These are phyloP conservation scores for Penicillium maclennaniae DNA, from an alignment of 495 filamentous ascomycete genomes.

Conservation along the genomic window DNA sequence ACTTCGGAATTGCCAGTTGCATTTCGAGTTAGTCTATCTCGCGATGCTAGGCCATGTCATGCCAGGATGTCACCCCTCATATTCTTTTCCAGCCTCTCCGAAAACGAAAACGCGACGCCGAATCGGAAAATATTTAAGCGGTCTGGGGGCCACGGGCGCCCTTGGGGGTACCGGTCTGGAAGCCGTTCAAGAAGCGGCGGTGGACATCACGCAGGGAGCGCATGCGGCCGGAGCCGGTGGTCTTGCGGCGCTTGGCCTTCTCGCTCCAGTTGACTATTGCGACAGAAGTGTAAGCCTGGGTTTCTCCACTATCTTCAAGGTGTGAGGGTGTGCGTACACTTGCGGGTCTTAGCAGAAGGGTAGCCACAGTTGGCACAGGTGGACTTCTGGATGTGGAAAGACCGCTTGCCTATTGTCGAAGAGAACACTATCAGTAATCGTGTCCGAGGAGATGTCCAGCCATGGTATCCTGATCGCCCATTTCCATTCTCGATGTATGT, in stretches of 20 bases:
- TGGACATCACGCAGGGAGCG: constrained; percentile 84
- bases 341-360: constrained; percentile 91
- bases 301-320: constrained; percentile 10
- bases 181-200: constrained; percentile 91
- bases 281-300: constrained; percentile 29
- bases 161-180: constrained; percentile 87
- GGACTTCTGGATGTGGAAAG: constrained; percentile 99
- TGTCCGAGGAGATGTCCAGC: constrained; percentile 6
- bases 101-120: constrained; percentile 46
- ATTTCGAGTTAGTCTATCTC: constrained; percentile 34
- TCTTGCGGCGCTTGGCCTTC: constrained; percentile 99
- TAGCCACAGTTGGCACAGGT: constrained; percentile 97
- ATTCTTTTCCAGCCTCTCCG: constrained; percentile 43
- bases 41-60: constrained; percentile 44
- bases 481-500: constrained; percentile 17
- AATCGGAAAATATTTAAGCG: constrained; percentile 36
- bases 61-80: constrained; percentile 35
- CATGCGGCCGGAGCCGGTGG: constrained; percentile 91
- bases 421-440: constrained; percentile 29
- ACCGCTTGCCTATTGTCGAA: constrained; percentile 69
- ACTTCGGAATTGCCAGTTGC: constrained; percentile 40
- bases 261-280: constrained; percentile 93
- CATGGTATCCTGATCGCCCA: constrained; percentile 15
- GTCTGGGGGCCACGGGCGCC: constrained; percentile 65
- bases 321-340: constrained; percentile 72